A percentile compares a stretch with the other conserved stretches of the same genome.
phyloP scores from a whole-genome alignment of 768 basidiomycete genomes.

The Fomitopsis serialis region DNA sequence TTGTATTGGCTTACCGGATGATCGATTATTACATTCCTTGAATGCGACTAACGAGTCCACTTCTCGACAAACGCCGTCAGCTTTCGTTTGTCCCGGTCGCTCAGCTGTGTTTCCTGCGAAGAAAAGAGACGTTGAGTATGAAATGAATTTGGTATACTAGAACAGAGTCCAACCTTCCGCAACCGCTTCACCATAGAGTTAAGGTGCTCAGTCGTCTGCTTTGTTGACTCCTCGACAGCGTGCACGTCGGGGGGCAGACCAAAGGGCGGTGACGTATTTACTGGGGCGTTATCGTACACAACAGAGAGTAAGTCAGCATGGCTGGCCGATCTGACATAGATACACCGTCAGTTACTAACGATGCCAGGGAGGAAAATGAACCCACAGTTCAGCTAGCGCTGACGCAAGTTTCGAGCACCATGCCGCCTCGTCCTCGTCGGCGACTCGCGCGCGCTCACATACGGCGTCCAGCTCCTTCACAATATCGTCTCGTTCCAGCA shows the following conservation, averaged over 20 bases:
- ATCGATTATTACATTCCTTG: not conserved
- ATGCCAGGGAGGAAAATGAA: not conserved
- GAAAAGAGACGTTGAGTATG: not conserved
- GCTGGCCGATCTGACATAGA: not conserved
- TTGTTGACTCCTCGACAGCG: not conserved
- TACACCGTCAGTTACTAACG: no score
- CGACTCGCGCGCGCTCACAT: not conserved
- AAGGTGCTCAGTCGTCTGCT: conserved; percentile 1
- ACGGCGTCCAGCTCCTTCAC: conserved; percentile 3
- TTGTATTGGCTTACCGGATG: not conserved
- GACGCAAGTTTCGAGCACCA: conserved; percentile 4
- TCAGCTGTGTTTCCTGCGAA: conserved; percentile 6
- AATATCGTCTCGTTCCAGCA: conserved; percentile 9
- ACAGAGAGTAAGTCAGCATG: conserved; percentile 6
- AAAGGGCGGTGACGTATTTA: conserved; percentile 18
- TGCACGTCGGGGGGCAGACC: not conserved
- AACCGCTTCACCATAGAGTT: conserved; percentile 2
- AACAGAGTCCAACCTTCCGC: conserved; percentile 8
- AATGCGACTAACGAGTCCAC: not conserved
- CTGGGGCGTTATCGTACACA: conserved; percentile 12
- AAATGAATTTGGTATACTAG: not conserved
- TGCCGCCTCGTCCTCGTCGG: conserved; percentile 3
- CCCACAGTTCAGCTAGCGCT: conserved; percentile 6
- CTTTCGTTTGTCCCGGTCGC: conserved; percentile 8
- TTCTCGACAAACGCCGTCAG: conserved; percentile 8